A percentile compares a stretch with the other conserved stretches of the same genome.
Conservation (phyloP, 192 early-diverging fungal species). For the Paraglomus occultum region DNA sequence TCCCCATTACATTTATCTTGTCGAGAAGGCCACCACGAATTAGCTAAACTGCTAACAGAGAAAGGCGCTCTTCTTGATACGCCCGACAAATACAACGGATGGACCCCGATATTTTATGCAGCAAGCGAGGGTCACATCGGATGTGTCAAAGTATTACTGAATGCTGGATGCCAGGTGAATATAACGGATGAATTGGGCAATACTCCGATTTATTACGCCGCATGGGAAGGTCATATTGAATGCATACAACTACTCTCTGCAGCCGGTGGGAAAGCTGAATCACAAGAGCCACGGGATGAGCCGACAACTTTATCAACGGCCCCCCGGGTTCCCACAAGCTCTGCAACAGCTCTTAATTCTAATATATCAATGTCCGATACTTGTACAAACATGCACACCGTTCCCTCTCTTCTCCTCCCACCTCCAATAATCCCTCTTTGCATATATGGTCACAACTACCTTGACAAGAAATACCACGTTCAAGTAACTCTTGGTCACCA, state of each 20-base stretch:
- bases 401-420: slow-evolving; percentile 92
- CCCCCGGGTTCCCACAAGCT: slow-evolving; percentile 11
- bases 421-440: slow-evolving; percentile 98
- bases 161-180: slow-evolving; percentile 71
- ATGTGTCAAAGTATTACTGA: slow-evolving; percentile 76
- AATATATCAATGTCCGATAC: not conserved
- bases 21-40: slow-evolving; percentile 73
- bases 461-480: slow-evolving; percentile 87
- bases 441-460: slow-evolving; percentile 97
- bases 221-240: slow-evolving; percentile 85
- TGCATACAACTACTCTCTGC: slow-evolving; percentile 76
- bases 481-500: slow-evolving; percentile 68
- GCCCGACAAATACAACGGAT: slow-evolving; percentile 87
- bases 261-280: slow-evolving; percentile 49
- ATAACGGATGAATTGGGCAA: slow-evolving; percentile 82
- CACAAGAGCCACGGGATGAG: slow-evolving; percentile 12
- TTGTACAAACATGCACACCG: slow-evolving; percentile 75
- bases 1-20: slow-evolving; percentile 88
- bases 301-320: not conserved
- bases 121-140: slow-evolving; percentile 86
- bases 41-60: slow-evolving; percentile 71
- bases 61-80: slow-evolving; percentile 75
- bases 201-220: slow-evolving; percentile 86
- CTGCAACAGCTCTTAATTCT: slow-evolving; percentile 23
- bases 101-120: slow-evolving; percentile 97